Conservation (phyloP, 148 eudicot species). For the Limonium bicolor region DNA sequence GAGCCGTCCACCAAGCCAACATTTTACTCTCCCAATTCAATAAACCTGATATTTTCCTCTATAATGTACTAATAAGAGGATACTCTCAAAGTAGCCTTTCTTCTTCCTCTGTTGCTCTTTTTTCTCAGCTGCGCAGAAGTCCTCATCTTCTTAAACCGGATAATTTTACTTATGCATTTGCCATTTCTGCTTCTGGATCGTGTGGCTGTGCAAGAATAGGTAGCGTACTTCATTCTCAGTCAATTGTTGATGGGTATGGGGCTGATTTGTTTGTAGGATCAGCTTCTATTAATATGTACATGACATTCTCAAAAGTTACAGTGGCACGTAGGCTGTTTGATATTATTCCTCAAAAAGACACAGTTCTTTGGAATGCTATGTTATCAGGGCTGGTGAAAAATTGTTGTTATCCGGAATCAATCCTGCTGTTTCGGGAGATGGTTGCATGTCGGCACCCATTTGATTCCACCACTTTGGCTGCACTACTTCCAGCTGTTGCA, state of each 20-base stretch:
- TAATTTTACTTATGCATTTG: conserved; percentile 32
- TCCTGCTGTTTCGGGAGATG: conserved; percentile 45
- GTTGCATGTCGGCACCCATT: conserved; percentile 15
- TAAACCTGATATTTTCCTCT: conserved; percentile 44
- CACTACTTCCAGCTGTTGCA: conserved; percentile 43
- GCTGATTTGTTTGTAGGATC: conserved; percentile 69
- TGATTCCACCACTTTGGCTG: conserved; percentile 56
- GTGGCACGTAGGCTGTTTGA: conserved; percentile 55
- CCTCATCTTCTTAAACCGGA: conserved; percentile 24
- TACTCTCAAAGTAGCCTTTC: conserved; percentile 15
- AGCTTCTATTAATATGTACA: conserved; percentile 38
- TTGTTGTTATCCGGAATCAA: conserved; percentile 26
- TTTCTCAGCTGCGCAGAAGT: conserved; percentile 18
- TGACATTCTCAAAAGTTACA: conserved; percentile 17
- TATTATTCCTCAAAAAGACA: conserved; percentile 38
- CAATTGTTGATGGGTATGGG: conserved; percentile 40
- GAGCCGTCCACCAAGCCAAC: conserved; percentile 27
- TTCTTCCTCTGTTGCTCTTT: conserved; percentile 15
- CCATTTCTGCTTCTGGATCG: conserved; percentile 26
- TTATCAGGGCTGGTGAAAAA: conserved; percentile 58
- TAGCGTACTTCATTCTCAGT: conserved; percentile 38
- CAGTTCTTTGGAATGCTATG: conserved; percentile 72
- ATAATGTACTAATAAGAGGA: conserved; percentile 35
- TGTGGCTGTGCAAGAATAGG: conserved; percentile 25
- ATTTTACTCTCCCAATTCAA: conserved; percentile 22